A percentile compares a stretch with the other conserved stretches of the same genome.
Conservation (phyloP, 2,329 filamentous ascomycete genomes). For the Fusarium vanettenii region DNA sequence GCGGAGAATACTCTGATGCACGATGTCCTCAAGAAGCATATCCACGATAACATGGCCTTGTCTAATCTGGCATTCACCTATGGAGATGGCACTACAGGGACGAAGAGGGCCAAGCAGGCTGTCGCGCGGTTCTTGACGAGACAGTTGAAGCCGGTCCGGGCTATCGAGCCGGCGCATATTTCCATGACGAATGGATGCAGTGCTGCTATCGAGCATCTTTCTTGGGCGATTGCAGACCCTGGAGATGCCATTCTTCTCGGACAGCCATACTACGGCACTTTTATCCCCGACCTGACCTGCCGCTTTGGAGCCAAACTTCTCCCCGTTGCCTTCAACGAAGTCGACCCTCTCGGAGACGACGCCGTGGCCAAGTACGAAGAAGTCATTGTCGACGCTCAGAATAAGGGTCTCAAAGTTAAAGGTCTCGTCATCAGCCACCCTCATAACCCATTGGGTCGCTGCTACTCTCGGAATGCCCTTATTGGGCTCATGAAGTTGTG, state of each 20-base stretch:
- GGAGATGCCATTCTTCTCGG: slow-evolving; percentile 56
- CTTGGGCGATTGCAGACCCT: slow-evolving; percentile 54
- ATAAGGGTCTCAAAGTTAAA: slow-evolving; percentile 54
- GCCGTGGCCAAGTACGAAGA: slow-evolving; percentile 59
- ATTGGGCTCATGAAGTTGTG: slow-evolving; percentile 59
- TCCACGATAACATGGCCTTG: slow-evolving; percentile 52
- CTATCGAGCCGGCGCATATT: slow-evolving; percentile 49
- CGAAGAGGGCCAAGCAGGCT: slow-evolving; percentile 46
- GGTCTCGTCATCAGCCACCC: slow-evolving; percentile 64
- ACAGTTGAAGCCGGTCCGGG: slow-evolving; percentile 44
- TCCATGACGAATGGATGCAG: slow-evolving; percentile 55
- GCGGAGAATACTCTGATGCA: slow-evolving; percentile 67
- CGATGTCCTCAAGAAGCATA: slow-evolving; percentile 53
- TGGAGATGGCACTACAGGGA: slow-evolving; percentile 54
- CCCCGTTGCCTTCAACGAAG: slow-evolving; percentile 55
- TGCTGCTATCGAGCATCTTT: slow-evolving; percentile 54
- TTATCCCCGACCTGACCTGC: slow-evolving; percentile 57
- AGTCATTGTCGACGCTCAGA: slow-evolving; percentile 52
- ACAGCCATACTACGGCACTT: slow-evolving; percentile 61
- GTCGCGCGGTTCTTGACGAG: slow-evolving; percentile 52
- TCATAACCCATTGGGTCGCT: slow-evolving; percentile 64
- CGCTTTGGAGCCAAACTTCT: slow-evolving; percentile 56
- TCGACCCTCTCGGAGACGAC: slow-evolving; percentile 56
- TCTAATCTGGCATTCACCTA: slow-evolving; percentile 52
- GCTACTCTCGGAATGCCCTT: slow-evolving; percentile 55